A percentile compares a stretch with the other conserved stretches of the same genome.
These are phyloP conservation scores for Myxozyma sirexii DNA, from an alignment of 805 yeast species.

Conservation along the genomic window DNA sequence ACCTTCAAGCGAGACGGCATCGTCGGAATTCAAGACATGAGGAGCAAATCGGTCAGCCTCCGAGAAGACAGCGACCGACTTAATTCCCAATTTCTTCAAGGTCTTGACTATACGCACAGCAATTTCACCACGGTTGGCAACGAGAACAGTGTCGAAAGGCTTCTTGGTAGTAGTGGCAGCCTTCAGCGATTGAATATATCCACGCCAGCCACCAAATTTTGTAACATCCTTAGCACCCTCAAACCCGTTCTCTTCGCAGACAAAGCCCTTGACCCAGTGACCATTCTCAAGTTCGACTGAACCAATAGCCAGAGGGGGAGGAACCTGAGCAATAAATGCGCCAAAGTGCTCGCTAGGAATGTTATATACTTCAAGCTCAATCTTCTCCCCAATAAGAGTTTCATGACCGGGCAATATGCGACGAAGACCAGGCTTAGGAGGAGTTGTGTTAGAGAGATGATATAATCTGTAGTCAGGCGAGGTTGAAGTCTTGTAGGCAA, in stretches of 20 bases:
- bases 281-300: slow-evolving; percentile 82
- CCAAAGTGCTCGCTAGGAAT: slow-evolving; percentile 81
- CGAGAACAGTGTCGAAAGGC: slow-evolving; percentile 57
- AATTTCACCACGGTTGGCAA: slow-evolving; percentile 97
- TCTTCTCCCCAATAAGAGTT: slow-evolving; percentile 43
- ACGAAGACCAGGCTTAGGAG: slow-evolving; percentile 92
- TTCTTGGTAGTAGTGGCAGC: slow-evolving; percentile 49
- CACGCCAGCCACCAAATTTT: slow-evolving; percentile 85
- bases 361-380: slow-evolving; percentile 80
- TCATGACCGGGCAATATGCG: slow-evolving; percentile 43
- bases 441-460: slow-evolving; percentile 74
- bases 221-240: slow-evolving; percentile 80
- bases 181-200: slow-evolving; percentile 55
- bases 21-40: slow-evolving; percentile 84
- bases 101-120: slow-evolving; percentile 94
- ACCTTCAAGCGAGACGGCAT: slow-evolving; percentile 78
- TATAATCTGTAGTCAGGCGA: slow-evolving; percentile 71
- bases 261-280: slow-evolving; percentile 85
- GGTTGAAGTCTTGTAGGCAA: slow-evolving; percentile 67
- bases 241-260: slow-evolving; percentile 91
- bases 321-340: slow-evolving; percentile 81
- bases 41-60: slow-evolving; percentile 87
- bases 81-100: slow-evolving; percentile 74
- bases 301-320: slow-evolving; percentile 94
- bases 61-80: slow-evolving; percentile 84